These are phyloP conservation scores for Mimosa pudica DNA, from an alignment of 306 rosid species.

Conservation along the genomic window DNA sequence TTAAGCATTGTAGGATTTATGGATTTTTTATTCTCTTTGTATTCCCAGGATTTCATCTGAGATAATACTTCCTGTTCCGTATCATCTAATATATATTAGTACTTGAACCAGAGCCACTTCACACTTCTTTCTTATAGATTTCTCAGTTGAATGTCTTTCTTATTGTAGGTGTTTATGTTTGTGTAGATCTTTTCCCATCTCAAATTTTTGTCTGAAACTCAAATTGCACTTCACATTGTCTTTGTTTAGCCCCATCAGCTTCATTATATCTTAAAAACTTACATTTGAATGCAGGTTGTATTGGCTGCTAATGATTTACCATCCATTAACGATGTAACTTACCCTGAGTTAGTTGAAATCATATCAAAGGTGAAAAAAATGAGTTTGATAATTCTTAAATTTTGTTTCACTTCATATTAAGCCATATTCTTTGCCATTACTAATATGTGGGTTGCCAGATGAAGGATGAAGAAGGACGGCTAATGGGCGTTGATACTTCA, in stretches of 20 bases:
- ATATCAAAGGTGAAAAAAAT: conserved; percentile 62
- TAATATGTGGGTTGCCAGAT: conserved; percentile 59
- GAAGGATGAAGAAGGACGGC: conserved; percentile 68
- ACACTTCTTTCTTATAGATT: background rate
- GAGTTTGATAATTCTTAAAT: background rate
- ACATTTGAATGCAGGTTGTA: conserved; percentile 68
- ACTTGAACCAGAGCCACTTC: conserved; percentile 11
- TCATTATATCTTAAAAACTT: conserved; percentile 31
- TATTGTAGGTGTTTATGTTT: conserved; percentile 19
- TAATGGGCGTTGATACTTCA: conserved; percentile 73
- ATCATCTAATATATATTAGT: background rate
- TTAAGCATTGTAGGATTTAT: background rate
- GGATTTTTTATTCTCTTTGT: background rate
- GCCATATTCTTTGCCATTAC: conserved; percentile 36
- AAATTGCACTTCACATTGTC: conserved; percentile 11
- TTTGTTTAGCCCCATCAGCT: conserved; percentile 15
- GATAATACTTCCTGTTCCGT: conserved; percentile 12
- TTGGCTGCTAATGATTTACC: conserved; percentile 98
- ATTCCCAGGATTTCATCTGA: conserved; percentile 4
- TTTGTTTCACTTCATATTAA: background rate
- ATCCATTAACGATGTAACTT: conserved; percentile 87
- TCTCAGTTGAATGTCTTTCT: conserved; percentile 13
- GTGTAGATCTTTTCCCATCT: conserved; percentile 8
- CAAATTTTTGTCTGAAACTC: conserved; percentile 27
- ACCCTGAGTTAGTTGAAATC: conserved; percentile 77